Percentiles rank a stretch among this genome's conserved stretches.
Conservation (phyloP, 2,329 filamentous ascomycete genomes). For the Penicillium sp. region DNA sequence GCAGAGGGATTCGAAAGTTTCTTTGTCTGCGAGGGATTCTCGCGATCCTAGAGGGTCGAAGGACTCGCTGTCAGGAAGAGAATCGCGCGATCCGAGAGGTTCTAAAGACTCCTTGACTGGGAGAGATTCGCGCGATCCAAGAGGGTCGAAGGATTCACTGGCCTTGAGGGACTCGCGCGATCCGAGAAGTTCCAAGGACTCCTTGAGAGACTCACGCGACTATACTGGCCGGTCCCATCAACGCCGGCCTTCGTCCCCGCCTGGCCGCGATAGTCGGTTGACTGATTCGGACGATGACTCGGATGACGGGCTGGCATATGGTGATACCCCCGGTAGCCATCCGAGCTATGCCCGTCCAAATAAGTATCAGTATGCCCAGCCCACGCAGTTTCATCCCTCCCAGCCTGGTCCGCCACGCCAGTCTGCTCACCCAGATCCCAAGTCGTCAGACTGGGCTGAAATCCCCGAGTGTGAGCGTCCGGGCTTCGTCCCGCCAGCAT, state of each 20-base stretch:
- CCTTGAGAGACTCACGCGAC: conserved; percentile 16
- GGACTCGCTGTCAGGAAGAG: neutral
- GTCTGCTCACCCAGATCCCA: conserved; percentile 24
- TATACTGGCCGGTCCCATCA: conserved; percentile 29
- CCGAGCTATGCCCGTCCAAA: conserved; percentile 44
- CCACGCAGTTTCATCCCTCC: conserved; percentile 27
- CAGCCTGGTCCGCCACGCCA: conserved; percentile 26
- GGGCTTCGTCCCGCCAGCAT: conserved; percentile 49
- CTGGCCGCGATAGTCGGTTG: conserved; percentile 27
- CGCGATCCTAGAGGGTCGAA: conserved; percentile 1
- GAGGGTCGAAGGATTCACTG: neutral
- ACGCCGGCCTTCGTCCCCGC: conserved; percentile 31
- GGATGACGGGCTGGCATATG: conserved; percentile 48
- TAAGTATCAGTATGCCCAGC: conserved; percentile 42
- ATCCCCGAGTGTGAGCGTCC: conserved; percentile 50
- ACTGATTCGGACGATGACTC: conserved; percentile 39
- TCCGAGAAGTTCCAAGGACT: neutral
- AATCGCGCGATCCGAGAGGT: conserved; percentile 8
- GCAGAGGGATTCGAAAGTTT: conserved; percentile 11
- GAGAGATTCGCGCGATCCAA: conserved; percentile 4
- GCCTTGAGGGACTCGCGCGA: conserved; percentile 11
- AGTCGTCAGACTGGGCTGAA: conserved; percentile 44
- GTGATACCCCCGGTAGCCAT: conserved; percentile 39
- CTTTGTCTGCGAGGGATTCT: too few relatives aligned
- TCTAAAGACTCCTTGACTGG: neutral